Evolutionary conservation across 371 early-diverging fungal species (phyloP), one percentile per base, ranked within the genome.

Genomic region (Mortierella sp.): DNA sequence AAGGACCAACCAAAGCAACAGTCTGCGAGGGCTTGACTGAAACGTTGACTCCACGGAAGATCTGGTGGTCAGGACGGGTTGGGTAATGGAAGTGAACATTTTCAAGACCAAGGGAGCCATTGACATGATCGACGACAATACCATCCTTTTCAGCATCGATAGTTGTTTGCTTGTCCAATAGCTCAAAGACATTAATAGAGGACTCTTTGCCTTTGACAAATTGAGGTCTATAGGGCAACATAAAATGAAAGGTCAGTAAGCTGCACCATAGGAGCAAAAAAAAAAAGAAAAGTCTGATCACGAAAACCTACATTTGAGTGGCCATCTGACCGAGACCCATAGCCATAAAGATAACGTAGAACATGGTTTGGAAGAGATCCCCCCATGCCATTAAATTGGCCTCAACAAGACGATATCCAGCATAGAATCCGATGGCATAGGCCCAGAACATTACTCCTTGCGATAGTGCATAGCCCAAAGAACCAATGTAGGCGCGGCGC

Each of bases 151-250:
- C 64, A 21, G 90, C 92, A 38, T 80, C 89, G 74, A 93, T 89
- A 15, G 86, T 78, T 15, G 90, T 85, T 13, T 68, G 59, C 58
- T 90, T 85, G 66, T 90, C 91, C 66, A 93, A 83, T 13, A 89
- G 83, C 61, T 85, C 86, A 70, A 88, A 91, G 19, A 93, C 86
- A 50, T 84, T 86, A 74, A 92, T 87, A 4, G 97, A 94, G 58
- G 97, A 93, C 61, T 91, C 85, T 81, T 94, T 92, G 60, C 96
- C 98, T 40, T 91, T 92, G 60, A 90, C 87, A 67, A 90, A 87
- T 21, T 92, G 89, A 16, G 93, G 86, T 28, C 69, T 74, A 40
- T 41, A 40, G n/a, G 11, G 72, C 67, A 47, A 22, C 4, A 57
- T 32, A 3, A 16, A 28, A n/a, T 32, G 8, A 16, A 28, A n/a